Conservation (phyloP, 345 rosid species). For the sweet orange (Citrus sinensis) region DNA sequence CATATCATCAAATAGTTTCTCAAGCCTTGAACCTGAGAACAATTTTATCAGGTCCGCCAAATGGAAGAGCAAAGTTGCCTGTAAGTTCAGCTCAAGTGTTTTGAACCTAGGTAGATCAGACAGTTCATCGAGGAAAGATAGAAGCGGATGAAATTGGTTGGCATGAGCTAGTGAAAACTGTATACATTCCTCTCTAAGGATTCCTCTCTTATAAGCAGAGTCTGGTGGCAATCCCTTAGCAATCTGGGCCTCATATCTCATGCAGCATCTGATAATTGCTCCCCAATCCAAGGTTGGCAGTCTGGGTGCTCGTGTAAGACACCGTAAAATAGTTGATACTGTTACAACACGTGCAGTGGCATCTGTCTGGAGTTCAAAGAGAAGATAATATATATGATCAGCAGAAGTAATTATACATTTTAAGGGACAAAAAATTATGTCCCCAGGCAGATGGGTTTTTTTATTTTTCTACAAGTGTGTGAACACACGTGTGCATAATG, state of each 20-base stretch:
- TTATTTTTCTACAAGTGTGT: not conserved
- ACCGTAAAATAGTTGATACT: slow-evolving; percentile 54
- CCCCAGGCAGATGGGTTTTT: not conserved
- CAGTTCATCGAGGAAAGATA: slow-evolving; percentile 71
- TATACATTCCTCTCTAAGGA: slow-evolving; percentile 68
- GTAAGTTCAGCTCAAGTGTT: slow-evolving; percentile 61
- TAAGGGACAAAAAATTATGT: not conserved
- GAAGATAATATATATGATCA: slow-evolving; percentile 8
- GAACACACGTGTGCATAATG: not conserved
- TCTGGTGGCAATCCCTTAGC: slow-evolving; percentile 30
- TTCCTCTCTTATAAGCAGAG: slow-evolving; percentile 34
- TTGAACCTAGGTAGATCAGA: slow-evolving; percentile 75
- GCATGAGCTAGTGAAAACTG: slow-evolving; percentile 69
- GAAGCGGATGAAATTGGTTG: slow-evolving; percentile 59
- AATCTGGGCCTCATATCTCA: slow-evolving; percentile 67
- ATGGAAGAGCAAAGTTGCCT: slow-evolving; percentile 57
- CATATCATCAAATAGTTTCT: slow-evolving; percentile 66
- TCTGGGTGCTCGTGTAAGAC: slow-evolving; percentile 79
- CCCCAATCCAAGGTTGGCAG: slow-evolving; percentile 86
- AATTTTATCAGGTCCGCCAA: slow-evolving; percentile 57
- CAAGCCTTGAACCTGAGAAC: slow-evolving; percentile 75
- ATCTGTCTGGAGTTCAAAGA: slow-evolving; percentile 43
- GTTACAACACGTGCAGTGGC: slow-evolving; percentile 26
- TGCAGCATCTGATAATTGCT: slow-evolving; percentile 66
- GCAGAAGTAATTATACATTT: not conserved